Base-by-base conservation (phyloP, 768 basidiomycete species). In the Suillus decipiens region DNA sequence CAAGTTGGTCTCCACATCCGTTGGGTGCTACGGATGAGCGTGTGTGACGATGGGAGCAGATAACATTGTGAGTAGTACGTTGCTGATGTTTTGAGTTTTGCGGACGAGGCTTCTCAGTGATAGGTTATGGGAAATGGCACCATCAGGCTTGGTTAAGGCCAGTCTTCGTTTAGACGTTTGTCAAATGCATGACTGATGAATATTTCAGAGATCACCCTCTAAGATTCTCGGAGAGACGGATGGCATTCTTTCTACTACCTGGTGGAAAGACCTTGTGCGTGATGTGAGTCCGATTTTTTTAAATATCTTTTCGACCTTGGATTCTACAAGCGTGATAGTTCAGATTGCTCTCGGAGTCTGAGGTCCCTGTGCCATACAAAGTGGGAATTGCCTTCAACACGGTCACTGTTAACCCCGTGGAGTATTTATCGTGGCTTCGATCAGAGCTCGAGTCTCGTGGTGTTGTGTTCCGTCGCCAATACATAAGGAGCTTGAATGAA, bases 381-480 rank as follows among this genome's bases (percentile, higher is more conserved):
- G 65, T 70, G 34, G 86, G 83, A 17, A 72, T 81, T 45, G 72
- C 68, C 14, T 87, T 79, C 68, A 72, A 75, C 57, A 83, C 84
- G 0, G 76, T 81, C 64, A 80, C 81, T 28, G 69, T 84, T 43
- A 80, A 86, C 66, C 84, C 85, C 0, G 78, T 80, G n/a, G 66
- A 72, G 24, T 88, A 87, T 71, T 73, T 84, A 31, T 77, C 76
- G 2, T 81, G 84, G 80, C 73, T 89, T 10, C 78, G 79, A 58
- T 66, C 72, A 15, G 72, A 80, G 64, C 69, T 84, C 42, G 63
- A 68, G 15, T 65, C 70, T 36, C 76, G 74, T 9, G 80, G 81
- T 9, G 82, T 84, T 47, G 71, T 71, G 14, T 80, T 88, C 71
- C 69, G 79, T 47, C 78, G 77, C 59, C 75, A 73, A 37, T 69